Conservation (phyloP, 768 basidiomycete species). For the Phanerochaete carnosa region DNA sequence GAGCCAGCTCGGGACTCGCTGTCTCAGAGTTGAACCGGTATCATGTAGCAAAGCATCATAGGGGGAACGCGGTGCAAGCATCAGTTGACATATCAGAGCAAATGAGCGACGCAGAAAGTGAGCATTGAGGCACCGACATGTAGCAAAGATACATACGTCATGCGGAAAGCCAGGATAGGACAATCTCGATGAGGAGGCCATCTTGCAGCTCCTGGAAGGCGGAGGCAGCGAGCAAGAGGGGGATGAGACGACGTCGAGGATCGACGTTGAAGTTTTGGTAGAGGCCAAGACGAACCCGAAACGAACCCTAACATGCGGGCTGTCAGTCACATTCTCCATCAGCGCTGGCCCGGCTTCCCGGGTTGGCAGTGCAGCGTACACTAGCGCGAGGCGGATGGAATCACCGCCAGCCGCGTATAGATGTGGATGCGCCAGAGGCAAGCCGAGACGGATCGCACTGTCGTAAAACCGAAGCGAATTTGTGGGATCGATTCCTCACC, state of each 20-base stretch:
- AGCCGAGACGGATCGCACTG: background rate
- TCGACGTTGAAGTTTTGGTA: background rate
- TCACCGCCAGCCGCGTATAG: background rate
- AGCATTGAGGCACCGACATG: background rate
- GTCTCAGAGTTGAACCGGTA: background rate
- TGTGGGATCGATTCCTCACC: background rate
- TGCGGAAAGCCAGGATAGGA: background rate
- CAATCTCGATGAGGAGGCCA: background rate
- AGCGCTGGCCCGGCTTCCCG: constrained; percentile 4
- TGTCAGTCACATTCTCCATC: constrained; percentile 2
- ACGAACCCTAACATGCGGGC: background rate
- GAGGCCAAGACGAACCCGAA: background rate
- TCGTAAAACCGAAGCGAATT: background rate
- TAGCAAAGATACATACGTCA: background rate
- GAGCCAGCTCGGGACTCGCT: constrained; percentile 20
- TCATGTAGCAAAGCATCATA: background rate
- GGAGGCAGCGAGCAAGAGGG: background rate
- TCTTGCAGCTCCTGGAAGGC: background rate
- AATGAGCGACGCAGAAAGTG: background rate
- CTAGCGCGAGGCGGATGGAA: background rate
- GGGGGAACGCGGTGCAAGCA: background rate
- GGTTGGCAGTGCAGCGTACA: background rate
- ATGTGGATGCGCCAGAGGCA: background rate
- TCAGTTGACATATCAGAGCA: background rate
- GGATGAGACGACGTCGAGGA: background rate